Percentiles rank a stretch among this genome's conserved stretches.
phyloP scores from a whole-genome alignment of 495 filamentous ascomycete genomes.

The Podospora pseudoanserina region DNA sequence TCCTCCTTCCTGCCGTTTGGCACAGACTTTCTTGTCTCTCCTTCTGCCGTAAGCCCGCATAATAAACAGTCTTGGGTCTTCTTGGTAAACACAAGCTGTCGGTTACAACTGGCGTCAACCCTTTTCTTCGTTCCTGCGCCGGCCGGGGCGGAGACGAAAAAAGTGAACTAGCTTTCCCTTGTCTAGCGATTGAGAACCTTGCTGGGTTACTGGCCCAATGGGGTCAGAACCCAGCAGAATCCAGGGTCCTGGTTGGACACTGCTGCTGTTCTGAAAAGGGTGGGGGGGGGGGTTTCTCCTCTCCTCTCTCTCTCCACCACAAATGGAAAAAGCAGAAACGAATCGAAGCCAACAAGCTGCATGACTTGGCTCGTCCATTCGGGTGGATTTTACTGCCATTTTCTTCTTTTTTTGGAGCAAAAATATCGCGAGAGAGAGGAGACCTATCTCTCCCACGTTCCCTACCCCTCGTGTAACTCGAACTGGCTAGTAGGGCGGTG shows the following conservation, averaged over 20 bases:
- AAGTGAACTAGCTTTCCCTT: neutral
- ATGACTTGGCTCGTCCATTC: neutral
- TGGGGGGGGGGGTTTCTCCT: neutral
- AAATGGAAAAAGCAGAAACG: neutral
- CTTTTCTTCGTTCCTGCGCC: neutral
- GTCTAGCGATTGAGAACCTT: neutral
- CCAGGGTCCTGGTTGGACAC: neutral
- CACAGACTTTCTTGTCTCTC: neutral
- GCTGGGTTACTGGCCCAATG: neutral
- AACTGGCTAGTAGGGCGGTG: neutral
- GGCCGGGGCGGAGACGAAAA: too few relatives aligned
- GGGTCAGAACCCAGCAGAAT: constrained; percentile 1
- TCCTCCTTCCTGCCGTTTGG: neutral
- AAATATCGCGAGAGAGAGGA: too few relatives aligned
- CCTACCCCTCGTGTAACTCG: neutral
- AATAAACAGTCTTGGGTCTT: neutral
- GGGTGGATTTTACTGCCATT: neutral
- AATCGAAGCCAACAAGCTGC: constrained; percentile 1
- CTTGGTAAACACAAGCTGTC: neutral
- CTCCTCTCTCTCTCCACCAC: neutral
- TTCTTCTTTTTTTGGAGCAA: neutral
- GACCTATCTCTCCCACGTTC: too few relatives aligned
- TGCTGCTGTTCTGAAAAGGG: neutral
- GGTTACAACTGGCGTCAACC: neutral
- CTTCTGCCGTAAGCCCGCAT: neutral